These are phyloP conservation scores for Colletotrichum shisoi DNA, from an alignment of 2,329 filamentous ascomycete genomes.

Conservation along the genomic window DNA sequence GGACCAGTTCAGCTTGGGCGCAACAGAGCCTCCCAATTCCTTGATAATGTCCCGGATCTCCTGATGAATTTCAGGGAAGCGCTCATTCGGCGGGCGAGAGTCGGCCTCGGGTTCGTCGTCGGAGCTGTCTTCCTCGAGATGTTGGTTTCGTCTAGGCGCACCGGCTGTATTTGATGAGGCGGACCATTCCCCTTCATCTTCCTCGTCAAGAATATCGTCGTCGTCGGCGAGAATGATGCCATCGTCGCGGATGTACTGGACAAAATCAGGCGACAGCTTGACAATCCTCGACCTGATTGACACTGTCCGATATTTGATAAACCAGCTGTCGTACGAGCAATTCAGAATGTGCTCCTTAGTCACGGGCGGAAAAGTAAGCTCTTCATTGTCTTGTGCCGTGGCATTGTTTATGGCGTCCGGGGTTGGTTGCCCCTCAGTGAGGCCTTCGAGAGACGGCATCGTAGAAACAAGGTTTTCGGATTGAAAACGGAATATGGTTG, in stretches of 20 bases:
- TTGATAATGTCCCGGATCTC: conserved; percentile 78
- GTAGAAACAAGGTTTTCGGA: neutral
- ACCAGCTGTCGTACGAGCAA: conserved; percentile 94
- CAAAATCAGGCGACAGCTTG: conserved; percentile 75
- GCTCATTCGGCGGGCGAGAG: conserved; percentile 59
- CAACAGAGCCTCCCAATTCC: conserved; percentile 83
- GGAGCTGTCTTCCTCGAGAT: conserved; percentile 53
- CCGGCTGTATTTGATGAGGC: conserved; percentile 39
- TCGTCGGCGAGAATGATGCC: conserved; percentile 87
- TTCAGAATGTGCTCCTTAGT: conserved; percentile 88
- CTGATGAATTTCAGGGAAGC: conserved; percentile 77
- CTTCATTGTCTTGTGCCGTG: conserved; percentile 37
- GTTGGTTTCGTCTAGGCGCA: conserved; percentile 41
- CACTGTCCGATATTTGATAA: conserved; percentile 75
- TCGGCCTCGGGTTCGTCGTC: conserved; percentile 60
- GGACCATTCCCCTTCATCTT: conserved; percentile 63
- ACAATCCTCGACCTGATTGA: conserved; percentile 89
- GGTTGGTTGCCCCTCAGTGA: conserved; percentile 38
- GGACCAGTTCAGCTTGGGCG: conserved; percentile 97
- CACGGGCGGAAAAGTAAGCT: conserved; percentile 80
- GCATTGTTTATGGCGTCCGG: conserved; percentile 29
- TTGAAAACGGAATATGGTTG: neutral
- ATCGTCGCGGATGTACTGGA: conserved; percentile 88
- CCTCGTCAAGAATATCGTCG: conserved; percentile 60
- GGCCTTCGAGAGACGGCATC: conserved; percentile 48